Evolutionary conservation across 225 moss, liverwort and hornwort species (phyloP), one percentile per base, ranked within the genome.

Genomic region (Anthoceros angustus): DNA sequence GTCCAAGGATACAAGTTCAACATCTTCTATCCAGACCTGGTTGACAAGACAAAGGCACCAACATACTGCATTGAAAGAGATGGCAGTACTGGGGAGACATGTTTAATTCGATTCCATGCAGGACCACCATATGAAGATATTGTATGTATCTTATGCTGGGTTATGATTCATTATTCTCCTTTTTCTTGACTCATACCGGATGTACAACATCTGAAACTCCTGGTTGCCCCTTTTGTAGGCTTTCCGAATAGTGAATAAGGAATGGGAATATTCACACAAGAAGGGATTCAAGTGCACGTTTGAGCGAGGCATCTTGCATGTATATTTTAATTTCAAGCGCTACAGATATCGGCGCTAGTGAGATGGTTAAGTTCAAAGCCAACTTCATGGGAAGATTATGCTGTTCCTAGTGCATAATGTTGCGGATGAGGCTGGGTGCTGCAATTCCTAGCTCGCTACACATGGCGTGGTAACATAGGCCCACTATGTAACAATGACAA

Each of bases 231-330:
- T 25, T 12, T 6, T 77, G 72, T 74, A 81, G 80, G 80, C 91
- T 25, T 91, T 91, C 66, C 83, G 85, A 60, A 98, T 98, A 64
- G 95, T 98, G 69, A 98, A 98, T 62, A 91, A 91, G 77, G 88
- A 91, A 69, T 91, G 87, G 95, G 88, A 95, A 71, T 87, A 86
- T 69, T 95, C 91, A 11, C 91, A 95, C 40, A 91, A 95, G 75
- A 95, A 88, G 71, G 90, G 95, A 62, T 95, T 88, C 49, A 95
- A 95, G 75, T 98, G 88, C 81, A 95, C 95, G 2, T 98, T 98
- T 70, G 88, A 98, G 75, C 79, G 87, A 14, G 88, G 95, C 8
- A 98, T 91, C 67, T 74, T 98, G 70, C 83, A 98, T 74, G 95
- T 98, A 15, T 91, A 87, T 67, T 91, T 98, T 72, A 91, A 98